Conservation (phyloP, 352 stramenopile genomes). For the Globisporangium parvum region DNA sequence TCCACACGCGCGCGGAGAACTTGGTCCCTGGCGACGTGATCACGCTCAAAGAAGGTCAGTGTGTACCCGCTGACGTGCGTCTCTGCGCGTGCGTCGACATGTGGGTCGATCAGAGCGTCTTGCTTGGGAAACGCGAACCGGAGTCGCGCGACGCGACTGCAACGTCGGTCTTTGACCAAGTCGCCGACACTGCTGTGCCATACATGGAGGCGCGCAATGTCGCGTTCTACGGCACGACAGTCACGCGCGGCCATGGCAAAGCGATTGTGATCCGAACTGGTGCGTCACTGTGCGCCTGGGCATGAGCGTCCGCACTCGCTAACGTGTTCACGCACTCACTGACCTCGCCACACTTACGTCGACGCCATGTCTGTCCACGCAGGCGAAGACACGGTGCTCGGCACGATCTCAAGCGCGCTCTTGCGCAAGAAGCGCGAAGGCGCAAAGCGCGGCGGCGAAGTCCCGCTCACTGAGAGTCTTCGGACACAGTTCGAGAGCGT, state of each 20-base stretch:
- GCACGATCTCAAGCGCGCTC: constrained; percentile 30
- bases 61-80: constrained; percentile 43
- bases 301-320: too few species aligned
- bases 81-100: constrained; percentile 43
- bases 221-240: constrained; percentile 43
- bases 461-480: constrained; percentile 31
- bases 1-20: constrained; percentile 53
- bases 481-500: constrained; percentile 35
- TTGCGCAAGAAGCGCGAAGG: constrained; percentile 17
- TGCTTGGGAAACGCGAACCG: constrained; percentile 20
- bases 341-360: too few species aligned
- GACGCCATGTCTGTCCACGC: too few species aligned
- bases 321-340: too few species aligned
- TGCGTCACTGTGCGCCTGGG: too few species aligned
- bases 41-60: constrained; percentile 40
- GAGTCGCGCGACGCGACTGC: constrained; percentile 22
- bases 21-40: constrained; percentile 41
- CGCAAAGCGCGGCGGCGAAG: constrained; percentile 19
- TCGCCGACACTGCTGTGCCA: constrained; percentile 22
- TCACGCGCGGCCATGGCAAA: constrained; percentile 33
- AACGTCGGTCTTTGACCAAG: constrained; percentile 38
- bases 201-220: constrained; percentile 52
- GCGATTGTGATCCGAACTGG: constrained; percentile 38
- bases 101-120: constrained; percentile 34
- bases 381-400: constrained; percentile 39